Percentiles rank a stretch among this genome's conserved stretches.
phyloP scores from a whole-genome alignment of 345 rosid species.

The Ceriops decandra region DNA sequence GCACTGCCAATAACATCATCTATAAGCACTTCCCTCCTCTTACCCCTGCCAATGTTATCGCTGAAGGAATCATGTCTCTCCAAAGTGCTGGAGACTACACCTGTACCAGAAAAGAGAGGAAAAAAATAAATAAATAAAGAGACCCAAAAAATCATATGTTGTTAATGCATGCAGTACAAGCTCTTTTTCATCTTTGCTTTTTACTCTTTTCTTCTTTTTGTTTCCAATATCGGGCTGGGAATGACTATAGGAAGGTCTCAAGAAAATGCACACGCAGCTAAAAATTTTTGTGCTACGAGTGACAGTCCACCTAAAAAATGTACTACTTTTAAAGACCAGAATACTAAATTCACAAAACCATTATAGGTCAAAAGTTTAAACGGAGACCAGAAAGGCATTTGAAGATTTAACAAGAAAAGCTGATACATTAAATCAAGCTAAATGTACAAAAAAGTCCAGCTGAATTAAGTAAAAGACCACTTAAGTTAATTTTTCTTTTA shows the following conservation, averaged over 20 bases:
- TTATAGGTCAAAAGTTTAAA: too few relatives aligned
- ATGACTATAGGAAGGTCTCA: too few relatives aligned
- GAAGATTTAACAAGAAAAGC: neutral
- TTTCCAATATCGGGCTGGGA: too few relatives aligned
- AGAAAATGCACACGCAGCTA: too few relatives aligned
- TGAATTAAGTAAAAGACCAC: too few relatives aligned
- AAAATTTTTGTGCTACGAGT: too few relatives aligned
- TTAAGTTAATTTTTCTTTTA: too few relatives aligned
- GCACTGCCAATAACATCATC: slow-evolving; percentile 74
- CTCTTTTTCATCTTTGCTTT: neutral
- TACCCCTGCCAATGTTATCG: slow-evolving; percentile 30
- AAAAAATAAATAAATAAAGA: neutral
- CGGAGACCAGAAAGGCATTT: neutral
- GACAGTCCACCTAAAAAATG: too few relatives aligned
- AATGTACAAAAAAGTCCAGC: too few relatives aligned
- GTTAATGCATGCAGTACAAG: neutral
- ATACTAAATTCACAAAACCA: too few relatives aligned
- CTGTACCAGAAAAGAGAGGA: slow-evolving; percentile 32
- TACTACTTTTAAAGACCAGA: too few relatives aligned
- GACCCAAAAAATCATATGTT: neutral
- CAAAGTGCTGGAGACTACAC: slow-evolving; percentile 61
- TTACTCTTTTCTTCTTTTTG: neutral
- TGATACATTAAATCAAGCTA: too few relatives aligned
- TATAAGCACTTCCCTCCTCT: slow-evolving; percentile 47
- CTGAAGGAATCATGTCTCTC: slow-evolving; percentile 34